These are phyloP conservation scores for Phytophthora citricola DNA, from an alignment of 352 stramenopile genomes.

Conservation along the genomic window DNA sequence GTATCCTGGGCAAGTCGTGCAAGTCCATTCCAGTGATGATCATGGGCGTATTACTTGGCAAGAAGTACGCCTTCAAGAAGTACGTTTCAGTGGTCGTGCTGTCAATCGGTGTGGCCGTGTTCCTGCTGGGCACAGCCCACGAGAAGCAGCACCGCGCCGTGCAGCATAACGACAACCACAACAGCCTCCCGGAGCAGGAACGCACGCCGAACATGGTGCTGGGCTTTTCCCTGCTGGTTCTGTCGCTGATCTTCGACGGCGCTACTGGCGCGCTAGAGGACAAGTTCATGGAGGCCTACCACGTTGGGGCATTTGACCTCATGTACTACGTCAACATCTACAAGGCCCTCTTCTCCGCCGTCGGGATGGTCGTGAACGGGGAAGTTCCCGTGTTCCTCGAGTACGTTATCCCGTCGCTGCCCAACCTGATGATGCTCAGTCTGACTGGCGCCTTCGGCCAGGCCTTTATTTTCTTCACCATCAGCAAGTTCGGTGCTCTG, in stretches of 20 bases:
- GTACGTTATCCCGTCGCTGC: slow-evolving; percentile 62
- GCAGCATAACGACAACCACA: slow-evolving; percentile 51
- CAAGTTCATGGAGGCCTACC: slow-evolving; percentile 83
- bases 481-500: slow-evolving; percentile 86
- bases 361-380: slow-evolving; percentile 76
- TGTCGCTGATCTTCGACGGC: slow-evolving; percentile 84
- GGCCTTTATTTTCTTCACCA: slow-evolving; percentile 89
- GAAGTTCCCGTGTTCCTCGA: slow-evolving; percentile 73
- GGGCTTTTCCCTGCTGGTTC: slow-evolving; percentile 66
- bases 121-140: slow-evolving; percentile 75
- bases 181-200: slow-evolving; percentile 51
- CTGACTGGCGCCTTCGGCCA: slow-evolving; percentile 80
- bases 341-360: slow-evolving; percentile 74
- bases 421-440: slow-evolving; percentile 76
- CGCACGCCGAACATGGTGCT: slow-evolving; percentile 72
- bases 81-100: slow-evolving; percentile 83
- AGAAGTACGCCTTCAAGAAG: slow-evolving; percentile 84
- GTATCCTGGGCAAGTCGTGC: slow-evolving; percentile 89
- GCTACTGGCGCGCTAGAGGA: slow-evolving; percentile 83
- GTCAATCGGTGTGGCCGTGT: slow-evolving; percentile 76
- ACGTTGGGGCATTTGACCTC: slow-evolving; percentile 85
- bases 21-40: slow-evolving; percentile 91
- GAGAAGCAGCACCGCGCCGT: slow-evolving; percentile 66
- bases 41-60: slow-evolving; percentile 74
- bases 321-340: slow-evolving; percentile 91